Evolutionary conservation across 176 grass and related monocot genomes (phyloP).

Genomic region (Juncus inflexus): DNA sequence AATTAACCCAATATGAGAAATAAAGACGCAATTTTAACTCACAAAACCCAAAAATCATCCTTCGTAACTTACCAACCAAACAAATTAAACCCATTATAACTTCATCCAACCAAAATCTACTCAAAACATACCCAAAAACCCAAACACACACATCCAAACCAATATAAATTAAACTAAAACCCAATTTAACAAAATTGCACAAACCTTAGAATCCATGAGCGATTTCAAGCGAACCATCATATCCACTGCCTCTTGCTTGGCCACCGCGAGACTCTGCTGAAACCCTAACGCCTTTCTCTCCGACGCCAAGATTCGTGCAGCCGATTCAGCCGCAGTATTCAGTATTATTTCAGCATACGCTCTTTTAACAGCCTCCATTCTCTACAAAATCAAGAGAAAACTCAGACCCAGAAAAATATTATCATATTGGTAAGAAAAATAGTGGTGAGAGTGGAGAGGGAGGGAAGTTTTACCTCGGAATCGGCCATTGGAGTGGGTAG

Average conservation of each 20-base stretch:
- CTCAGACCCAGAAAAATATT: not conserved
- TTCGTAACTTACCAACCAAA: too few species aligned
- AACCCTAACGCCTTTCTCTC: conserved; percentile 43
- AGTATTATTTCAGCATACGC: conserved; percentile 84
- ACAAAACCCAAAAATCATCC: too few species aligned
- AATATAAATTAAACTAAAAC: conserved; percentile 19
- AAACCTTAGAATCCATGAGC: conserved; percentile 23
- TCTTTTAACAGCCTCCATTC: conserved; percentile 44
- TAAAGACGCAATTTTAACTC: too few species aligned
- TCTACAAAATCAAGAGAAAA: conserved; percentile 16
- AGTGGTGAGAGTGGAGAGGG: not conserved
- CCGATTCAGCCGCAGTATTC: conserved; percentile 76
- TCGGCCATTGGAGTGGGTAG: conserved; percentile 21
- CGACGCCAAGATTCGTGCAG: conserved; percentile 73
- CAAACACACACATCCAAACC: conserved; percentile 14
- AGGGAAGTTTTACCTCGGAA: conserved; percentile 11
- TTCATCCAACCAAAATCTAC: too few species aligned
- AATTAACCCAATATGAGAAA: too few species aligned
- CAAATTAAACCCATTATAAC: too few species aligned
- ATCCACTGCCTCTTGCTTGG: conserved; percentile 13
- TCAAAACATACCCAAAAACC: too few species aligned
- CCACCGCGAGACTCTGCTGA: not conserved
- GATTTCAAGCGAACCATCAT: conserved; percentile 18
- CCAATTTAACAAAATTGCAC: not conserved
- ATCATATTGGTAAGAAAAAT: not conserved